A percentile compares a stretch with the other conserved stretches of the same genome.
Conservation (phyloP, 73 alveolate genomes). For the Paramecium biaurelia region DNA sequence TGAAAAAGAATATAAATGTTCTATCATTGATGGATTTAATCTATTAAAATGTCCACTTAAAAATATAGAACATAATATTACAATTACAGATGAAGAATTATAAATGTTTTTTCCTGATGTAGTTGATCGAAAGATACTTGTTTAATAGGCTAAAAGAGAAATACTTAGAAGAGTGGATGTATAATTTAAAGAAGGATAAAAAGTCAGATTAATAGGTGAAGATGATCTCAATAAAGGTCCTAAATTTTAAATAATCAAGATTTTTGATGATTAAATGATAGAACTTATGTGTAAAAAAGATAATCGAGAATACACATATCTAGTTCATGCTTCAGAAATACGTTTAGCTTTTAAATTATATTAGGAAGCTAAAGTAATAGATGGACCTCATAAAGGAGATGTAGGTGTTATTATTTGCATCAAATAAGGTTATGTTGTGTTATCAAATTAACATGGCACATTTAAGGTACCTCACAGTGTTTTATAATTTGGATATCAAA, state of each 20-base stretch:
- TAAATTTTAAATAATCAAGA: background rate
- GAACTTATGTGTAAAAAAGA: background rate
- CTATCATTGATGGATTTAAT: conserved; percentile 28
- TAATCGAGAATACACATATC: background rate
- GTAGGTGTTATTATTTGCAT: conserved; percentile 18
- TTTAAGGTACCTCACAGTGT: conserved; percentile 39
- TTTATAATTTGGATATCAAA: background rate
- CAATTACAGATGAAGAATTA: conserved; percentile 20
- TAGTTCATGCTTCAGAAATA: conserved; percentile 41
- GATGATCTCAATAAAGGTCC: conserved; percentile 4
- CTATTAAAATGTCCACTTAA: background rate
- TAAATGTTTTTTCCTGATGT: conserved; percentile 49
- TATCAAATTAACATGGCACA: background rate
- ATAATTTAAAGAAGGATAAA: conserved; percentile 10
- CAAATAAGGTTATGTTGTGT: background rate
- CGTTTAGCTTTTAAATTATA: conserved; percentile 8
- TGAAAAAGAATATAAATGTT: conserved; percentile 30
- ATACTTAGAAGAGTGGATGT: conserved; percentile 36
- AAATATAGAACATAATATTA: background rate
- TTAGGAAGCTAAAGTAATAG: background rate
- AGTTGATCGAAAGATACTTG: background rate
- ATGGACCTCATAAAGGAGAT: conserved; percentile 47
- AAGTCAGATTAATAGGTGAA: conserved; percentile 24
- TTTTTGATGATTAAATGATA: conserved; percentile 20
- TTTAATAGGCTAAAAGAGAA: conserved; percentile 34